Percentiles rank a stretch among this genome's conserved stretches.
phyloP scores from a whole-genome alignment of 2,329 filamentous ascomycete genomes.

The Phialophora tarda region DNA sequence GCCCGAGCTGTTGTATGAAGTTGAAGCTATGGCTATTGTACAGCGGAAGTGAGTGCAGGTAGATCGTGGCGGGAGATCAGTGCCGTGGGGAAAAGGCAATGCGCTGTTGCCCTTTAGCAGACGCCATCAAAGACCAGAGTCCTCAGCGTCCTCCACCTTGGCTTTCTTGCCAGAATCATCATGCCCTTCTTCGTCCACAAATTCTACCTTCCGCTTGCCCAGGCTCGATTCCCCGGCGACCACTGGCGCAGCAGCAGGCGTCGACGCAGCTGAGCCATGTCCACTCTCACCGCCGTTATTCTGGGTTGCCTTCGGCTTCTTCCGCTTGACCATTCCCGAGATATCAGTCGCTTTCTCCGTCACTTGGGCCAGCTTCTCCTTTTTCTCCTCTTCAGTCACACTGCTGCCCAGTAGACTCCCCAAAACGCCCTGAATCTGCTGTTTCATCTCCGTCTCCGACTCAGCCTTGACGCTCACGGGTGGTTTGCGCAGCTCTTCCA shows the following conservation, averaged over 20 bases:
- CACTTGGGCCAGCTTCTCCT: slow-evolving; percentile 60
- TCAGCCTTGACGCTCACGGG: slow-evolving; percentile 55
- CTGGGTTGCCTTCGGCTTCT: slow-evolving; percentile 46
- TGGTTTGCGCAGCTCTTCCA: slow-evolving; percentile 63
- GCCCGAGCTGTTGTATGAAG: slow-evolving; percentile 28
- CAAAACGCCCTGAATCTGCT: slow-evolving; percentile 60
- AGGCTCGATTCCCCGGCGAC: slow-evolving; percentile 24
- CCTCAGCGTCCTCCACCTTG: slow-evolving; percentile 33
- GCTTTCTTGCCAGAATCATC: slow-evolving; percentile 30
- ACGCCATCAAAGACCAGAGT: slow-evolving; percentile 22
- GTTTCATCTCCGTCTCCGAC: slow-evolving; percentile 43
- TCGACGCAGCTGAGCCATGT: slow-evolving; percentile 32
- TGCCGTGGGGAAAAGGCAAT: background rate
- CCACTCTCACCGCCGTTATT: slow-evolving; percentile 29
- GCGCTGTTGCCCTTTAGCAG: background rate
- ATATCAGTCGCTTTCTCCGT: slow-evolving; percentile 65
- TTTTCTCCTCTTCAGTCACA: slow-evolving; percentile 58
- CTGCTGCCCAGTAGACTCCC: slow-evolving; percentile 60
- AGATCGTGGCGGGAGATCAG: background rate
- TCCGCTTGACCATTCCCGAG: slow-evolving; percentile 63
- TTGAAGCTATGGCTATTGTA: slow-evolving; percentile 33
- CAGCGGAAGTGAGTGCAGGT: slow-evolving; percentile 16
- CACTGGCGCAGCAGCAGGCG: slow-evolving; percentile 22
- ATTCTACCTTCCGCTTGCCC: slow-evolving; percentile 39
- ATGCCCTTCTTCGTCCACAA: slow-evolving; percentile 33